Conservation (phyloP, 768 basidiomycete genomes). For the Pholiota conissans region DNA sequence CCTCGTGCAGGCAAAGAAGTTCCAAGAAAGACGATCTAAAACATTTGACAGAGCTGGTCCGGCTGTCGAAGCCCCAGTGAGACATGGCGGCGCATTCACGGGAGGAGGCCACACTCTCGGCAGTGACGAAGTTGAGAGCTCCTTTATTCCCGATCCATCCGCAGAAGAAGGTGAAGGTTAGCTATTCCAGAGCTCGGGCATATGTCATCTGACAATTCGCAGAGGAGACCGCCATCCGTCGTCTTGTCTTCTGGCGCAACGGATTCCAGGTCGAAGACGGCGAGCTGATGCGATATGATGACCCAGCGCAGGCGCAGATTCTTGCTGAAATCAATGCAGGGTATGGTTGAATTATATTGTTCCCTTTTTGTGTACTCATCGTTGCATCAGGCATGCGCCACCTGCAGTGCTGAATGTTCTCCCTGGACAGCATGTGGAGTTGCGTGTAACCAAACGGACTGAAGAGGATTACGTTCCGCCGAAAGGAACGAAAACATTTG, state of each 20-base stretch:
- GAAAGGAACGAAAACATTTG: slow-evolving; percentile 52
- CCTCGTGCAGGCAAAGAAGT: no score
- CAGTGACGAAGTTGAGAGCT: slow-evolving; percentile 83
- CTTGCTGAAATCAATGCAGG: slow-evolving; percentile 80
- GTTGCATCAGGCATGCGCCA: slow-evolving; percentile 65
- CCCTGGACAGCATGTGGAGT: slow-evolving; percentile 80
- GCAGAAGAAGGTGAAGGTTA: slow-evolving; percentile 30
- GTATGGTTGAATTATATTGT: slow-evolving; percentile 35
- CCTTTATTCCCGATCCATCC: slow-evolving; percentile 73
- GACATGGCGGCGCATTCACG: slow-evolving; percentile 42
- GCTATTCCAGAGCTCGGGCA: background rate
- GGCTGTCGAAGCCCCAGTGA: slow-evolving; percentile 17
- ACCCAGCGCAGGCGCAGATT: slow-evolving; percentile 68
- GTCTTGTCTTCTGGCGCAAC: slow-evolving; percentile 89
- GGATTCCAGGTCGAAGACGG: slow-evolving; percentile 94
- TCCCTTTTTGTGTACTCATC: background rate
- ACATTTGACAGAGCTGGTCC: slow-evolving; percentile 20
- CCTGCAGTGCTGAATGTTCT: slow-evolving; percentile 71
- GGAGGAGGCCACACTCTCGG: slow-evolving; percentile 87
- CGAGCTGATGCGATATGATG: slow-evolving; percentile 79
- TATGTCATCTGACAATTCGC: slow-evolving; percentile 12
- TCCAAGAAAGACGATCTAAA: background rate
- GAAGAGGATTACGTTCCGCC: slow-evolving; percentile 72
- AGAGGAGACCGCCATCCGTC: slow-evolving; percentile 63
- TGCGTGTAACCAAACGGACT: slow-evolving; percentile 71